Percentiles rank a stretch among this genome's conserved stretches.
These are phyloP conservation scores for Lasiodiplodia citricola DNA, from an alignment of 2,329 filamentous ascomycete species.

Conservation along the genomic window DNA sequence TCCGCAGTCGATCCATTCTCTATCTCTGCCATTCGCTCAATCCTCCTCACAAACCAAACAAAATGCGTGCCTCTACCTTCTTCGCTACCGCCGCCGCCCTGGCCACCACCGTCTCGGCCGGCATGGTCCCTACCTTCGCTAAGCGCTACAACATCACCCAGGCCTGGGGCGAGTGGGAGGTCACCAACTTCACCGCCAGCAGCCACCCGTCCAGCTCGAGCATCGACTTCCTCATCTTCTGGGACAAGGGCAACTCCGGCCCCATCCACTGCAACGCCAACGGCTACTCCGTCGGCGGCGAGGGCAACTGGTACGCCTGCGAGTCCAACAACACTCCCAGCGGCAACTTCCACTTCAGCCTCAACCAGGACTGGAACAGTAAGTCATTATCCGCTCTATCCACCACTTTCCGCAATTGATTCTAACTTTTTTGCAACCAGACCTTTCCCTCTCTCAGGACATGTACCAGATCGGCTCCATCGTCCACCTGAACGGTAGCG, in stretches of 20 bases:
- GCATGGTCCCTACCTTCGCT: not conserved
- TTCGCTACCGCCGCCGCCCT: conserved; percentile 8
- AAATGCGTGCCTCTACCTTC: conserved; percentile 17
- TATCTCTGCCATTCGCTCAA: not conserved
- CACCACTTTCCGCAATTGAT: not conserved
- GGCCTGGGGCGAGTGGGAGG: conserved; percentile 15
- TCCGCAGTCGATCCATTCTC: not conserved
- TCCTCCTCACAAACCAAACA: not conserved
- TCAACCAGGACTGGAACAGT: not conserved
- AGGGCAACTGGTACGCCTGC: not conserved
- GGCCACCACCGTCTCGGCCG: not conserved
- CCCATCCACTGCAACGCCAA: not conserved
- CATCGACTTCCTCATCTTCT: conserved; percentile 12
- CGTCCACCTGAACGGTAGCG: conserved; percentile 15
- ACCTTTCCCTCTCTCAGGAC: conserved; percentile 6
- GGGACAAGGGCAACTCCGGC: conserved; percentile 9
- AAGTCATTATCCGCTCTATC: not conserved
- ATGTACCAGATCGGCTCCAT: conserved; percentile 6
- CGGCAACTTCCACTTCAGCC: not conserved
- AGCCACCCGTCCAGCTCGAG: not conserved
- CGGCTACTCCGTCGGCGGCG: not conserved
- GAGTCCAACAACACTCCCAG: not conserved
- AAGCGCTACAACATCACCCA: conserved; percentile 20
- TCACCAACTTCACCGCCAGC: conserved; percentile 16
- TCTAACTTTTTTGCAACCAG: not conserved